Evolutionary conservation across 805 yeast species (phyloP).

Genomic region (Barnettozyma populi): DNA sequence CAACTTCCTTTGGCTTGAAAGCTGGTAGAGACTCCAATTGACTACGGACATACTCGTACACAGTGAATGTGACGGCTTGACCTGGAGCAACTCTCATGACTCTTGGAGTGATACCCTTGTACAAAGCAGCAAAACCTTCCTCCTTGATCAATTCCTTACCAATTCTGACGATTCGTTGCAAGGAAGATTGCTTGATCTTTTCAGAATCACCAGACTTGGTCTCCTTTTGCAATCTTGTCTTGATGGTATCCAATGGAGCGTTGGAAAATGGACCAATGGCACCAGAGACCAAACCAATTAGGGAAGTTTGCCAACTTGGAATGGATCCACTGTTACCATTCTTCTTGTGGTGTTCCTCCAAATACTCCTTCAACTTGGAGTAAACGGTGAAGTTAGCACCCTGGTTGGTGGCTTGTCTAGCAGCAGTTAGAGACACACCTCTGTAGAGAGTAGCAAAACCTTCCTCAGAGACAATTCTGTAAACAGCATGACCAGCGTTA

Average conservation of each 20-base stretch:
- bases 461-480: slow-evolving; percentile 81
- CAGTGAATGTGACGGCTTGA: slow-evolving; percentile 97
- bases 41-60: slow-evolving; percentile 81
- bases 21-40: slow-evolving; percentile 42
- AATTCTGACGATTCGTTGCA: slow-evolving; percentile 75
- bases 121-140: slow-evolving; percentile 84
- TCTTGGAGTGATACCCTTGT: slow-evolving; percentile 97
- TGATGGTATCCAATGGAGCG: slow-evolving; percentile 95
- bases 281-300: slow-evolving; percentile 88
- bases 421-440: slow-evolving; percentile 94
- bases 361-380: slow-evolving; percentile 69
- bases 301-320: slow-evolving; percentile 92
- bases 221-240: slow-evolving; percentile 93
- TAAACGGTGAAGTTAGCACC: slow-evolving; percentile 97
- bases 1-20: slow-evolving; percentile 24
- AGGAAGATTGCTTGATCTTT: slow-evolving; percentile 47
- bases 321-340: slow-evolving; percentile 39
- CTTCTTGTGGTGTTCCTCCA: slow-evolving; percentile 54
- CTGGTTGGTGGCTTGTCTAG: slow-evolving; percentile 96
- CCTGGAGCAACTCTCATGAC: slow-evolving; percentile 99
- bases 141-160: slow-evolving; percentile 76
- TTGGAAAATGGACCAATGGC: slow-evolving; percentile 97
- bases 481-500: slow-evolving; percentile 88
- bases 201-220: slow-evolving; percentile 43
- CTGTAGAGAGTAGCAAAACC: slow-evolving; percentile 85